Conservation (phyloP, 345 rosid species). For the Cardamine occulta region DNA sequence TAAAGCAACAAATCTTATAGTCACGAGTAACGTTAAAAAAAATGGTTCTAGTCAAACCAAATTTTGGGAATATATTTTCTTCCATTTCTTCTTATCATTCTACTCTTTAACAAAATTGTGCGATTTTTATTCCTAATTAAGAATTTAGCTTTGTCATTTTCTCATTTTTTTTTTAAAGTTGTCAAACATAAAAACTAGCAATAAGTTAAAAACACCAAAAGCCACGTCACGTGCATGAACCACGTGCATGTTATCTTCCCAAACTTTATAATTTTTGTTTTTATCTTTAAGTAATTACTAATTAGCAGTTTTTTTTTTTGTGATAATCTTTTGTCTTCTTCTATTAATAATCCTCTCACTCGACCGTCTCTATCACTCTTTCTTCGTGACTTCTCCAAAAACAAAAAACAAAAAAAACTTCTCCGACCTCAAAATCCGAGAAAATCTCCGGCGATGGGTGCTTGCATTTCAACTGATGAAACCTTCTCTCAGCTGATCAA, state of each 20-base stretch:
- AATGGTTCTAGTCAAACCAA: background rate
- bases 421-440: slow-evolving; percentile 1
- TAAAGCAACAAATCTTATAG: background rate
- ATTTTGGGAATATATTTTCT: background rate
- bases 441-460: slow-evolving; percentile 58
- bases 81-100: background rate
- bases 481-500: slow-evolving; percentile 56
- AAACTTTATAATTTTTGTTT: background rate
- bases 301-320: background rate
- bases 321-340: background rate
- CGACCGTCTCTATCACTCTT: slow-evolving; percentile 29
- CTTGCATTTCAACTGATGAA: slow-evolving; percentile 79
- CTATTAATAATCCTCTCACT: slow-evolving; percentile 15
- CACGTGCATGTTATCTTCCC: slow-evolving; percentile 27
- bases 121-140: background rate
- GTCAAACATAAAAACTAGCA: background rate
- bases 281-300: background rate
- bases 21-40: background rate
- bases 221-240: slow-evolving; percentile 29
- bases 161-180: background rate
- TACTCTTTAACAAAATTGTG: background rate
- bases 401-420: background rate
- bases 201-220: background rate
- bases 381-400: background rate
- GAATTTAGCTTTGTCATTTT: background rate